Percentiles rank a stretch among this genome's conserved stretches.
Evolutionary conservation across 225 moss, liverwort and hornwort genomes (phyloP).

Genomic region (Polytrichum formosum): DNA sequence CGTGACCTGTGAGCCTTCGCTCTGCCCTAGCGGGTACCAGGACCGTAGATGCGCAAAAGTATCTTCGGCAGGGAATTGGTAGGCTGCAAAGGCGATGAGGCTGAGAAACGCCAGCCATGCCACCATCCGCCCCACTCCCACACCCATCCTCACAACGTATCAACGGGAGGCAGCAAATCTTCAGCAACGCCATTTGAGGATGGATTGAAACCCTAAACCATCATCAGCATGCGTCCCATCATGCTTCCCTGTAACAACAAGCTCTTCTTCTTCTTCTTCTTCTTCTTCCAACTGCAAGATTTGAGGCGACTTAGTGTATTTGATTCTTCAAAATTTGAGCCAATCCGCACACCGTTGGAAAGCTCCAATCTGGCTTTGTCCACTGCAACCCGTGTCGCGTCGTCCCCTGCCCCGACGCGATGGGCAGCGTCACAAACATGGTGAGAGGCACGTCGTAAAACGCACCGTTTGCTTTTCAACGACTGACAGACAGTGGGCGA

Average conservation of each 20-base stretch:
- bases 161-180: constrained; percentile 5
- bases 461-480: too few relatives aligned
- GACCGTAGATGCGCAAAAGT: constrained; percentile 25
- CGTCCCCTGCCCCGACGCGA: too few relatives aligned
- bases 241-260: too few relatives aligned
- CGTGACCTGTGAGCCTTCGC: not conserved
- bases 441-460: too few relatives aligned
- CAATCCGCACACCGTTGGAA: constrained; percentile 1
- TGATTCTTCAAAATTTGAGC: not conserved
- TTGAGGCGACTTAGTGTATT: not conserved
- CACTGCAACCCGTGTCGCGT: too few relatives aligned
- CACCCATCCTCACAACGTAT: constrained; percentile 9
- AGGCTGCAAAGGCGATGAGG: constrained; percentile 25
- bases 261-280: not conserved
- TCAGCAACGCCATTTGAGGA: constrained; percentile 35
- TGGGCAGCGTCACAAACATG: too few relatives aligned
- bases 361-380: not conserved
- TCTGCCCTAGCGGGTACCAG: constrained; percentile 24
- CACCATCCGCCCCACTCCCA: constrained; percentile 22
- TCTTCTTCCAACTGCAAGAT: not conserved
- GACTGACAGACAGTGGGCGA: too few relatives aligned
- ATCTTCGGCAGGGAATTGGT: constrained; percentile 25
- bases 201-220: too few relatives aligned
- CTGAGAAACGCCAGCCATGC: constrained; percentile 23
- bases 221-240: too few relatives aligned